Evolutionary conservation across 805 yeast species (phyloP).

Genomic region (Lipomyces yamadae): DNA sequence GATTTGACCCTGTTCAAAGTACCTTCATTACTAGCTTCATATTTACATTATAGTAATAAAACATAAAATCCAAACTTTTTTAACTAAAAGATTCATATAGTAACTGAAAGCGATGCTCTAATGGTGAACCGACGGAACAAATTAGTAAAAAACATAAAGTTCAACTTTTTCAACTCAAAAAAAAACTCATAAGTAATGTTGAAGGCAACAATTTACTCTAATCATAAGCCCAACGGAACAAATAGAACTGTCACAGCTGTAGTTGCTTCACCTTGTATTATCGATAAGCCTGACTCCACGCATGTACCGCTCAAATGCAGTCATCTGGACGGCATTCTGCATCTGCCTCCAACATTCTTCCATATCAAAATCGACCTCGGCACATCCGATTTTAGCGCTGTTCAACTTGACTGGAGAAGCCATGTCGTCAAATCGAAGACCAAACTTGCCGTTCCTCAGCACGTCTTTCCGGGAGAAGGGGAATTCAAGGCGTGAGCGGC

Average conservation of each 20-base stretch:
- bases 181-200: neutral
- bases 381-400: neutral
- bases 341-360: neutral
- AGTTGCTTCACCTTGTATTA: neutral
- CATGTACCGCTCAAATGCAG: neutral
- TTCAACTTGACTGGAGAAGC: conserved; percentile 1
- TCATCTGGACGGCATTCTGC: neutral
- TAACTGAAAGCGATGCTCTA: no score
- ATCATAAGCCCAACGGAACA: no score
- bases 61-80: no score
- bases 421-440: conserved; percentile 4
- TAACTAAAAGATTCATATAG: no score
- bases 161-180: neutral
- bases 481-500: neutral
- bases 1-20: no score
- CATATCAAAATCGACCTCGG: neutral
- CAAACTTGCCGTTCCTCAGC: neutral
- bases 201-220: no score
- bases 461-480: neutral
- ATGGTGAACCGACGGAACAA: no score
- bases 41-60: no score
- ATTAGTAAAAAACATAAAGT: neutral
- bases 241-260: no score
- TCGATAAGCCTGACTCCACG: neutral
- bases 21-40: no score